Conservation (phyloP, 768 basidiomycete species). For the Russula sp. region DNA sequence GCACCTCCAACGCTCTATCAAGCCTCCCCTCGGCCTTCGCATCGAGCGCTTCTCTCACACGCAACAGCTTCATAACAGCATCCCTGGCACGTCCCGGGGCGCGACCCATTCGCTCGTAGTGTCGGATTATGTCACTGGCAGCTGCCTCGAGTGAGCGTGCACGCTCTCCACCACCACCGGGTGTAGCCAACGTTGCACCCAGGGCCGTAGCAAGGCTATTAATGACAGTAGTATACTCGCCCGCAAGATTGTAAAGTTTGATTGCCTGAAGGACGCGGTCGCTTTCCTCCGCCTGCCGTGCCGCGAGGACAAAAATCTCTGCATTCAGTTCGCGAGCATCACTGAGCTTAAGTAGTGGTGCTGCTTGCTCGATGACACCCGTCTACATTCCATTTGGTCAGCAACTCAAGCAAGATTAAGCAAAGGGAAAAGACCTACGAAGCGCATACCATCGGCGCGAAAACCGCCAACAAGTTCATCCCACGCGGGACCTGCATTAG, state of each 20-base stretch:
- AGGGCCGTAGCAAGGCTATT: slow-evolving; percentile 82
- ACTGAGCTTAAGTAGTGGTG: slow-evolving; percentile 66
- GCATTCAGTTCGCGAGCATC: slow-evolving; percentile 67
- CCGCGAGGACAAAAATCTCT: slow-evolving; percentile 78
- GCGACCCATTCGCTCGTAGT: slow-evolving; percentile 73
- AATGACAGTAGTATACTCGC: slow-evolving; percentile 84
- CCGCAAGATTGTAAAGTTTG: slow-evolving; percentile 92
- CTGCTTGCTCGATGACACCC: slow-evolving; percentile 82
- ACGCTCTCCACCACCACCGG: slow-evolving; percentile 52
- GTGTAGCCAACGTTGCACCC: slow-evolving; percentile 72
- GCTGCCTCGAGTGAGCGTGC: slow-evolving; percentile 63
- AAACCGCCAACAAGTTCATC: slow-evolving; percentile 94
- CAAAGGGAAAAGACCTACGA: slow-evolving; percentile 46
- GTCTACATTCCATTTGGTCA: slow-evolving; percentile 40
- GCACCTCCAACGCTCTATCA: slow-evolving; percentile 78
- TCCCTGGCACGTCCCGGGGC: slow-evolving; percentile 68
- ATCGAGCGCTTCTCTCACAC: slow-evolving; percentile 75
- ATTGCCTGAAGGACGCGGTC: slow-evolving; percentile 86
- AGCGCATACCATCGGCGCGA: slow-evolving; percentile 80
- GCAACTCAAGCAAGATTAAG: background rate
- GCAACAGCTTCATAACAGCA: slow-evolving; percentile 66
- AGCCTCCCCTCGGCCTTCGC: slow-evolving; percentile 64
- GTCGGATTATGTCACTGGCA: slow-evolving; percentile 69
- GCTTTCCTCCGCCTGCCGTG: slow-evolving; percentile 74
- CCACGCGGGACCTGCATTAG: slow-evolving; percentile 78